Evolutionary conservation across 2,329 filamentous ascomycete genomes (phyloP).

Genomic region (Atkinsonella hypoxylon): DNA sequence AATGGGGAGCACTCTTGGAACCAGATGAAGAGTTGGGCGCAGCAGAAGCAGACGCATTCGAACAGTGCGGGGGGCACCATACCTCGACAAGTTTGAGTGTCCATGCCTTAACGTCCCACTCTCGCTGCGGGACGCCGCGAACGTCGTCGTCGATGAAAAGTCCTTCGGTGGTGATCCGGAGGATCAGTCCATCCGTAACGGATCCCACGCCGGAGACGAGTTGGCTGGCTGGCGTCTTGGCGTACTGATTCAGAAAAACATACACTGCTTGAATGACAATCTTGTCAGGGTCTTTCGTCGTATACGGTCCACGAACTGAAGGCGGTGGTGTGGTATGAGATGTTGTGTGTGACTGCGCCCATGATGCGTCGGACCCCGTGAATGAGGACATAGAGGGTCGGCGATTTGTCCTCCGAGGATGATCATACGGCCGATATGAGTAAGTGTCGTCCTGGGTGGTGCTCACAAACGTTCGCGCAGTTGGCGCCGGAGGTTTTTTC

Average conservation of each 20-base stretch:
- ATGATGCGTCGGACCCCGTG: slow-evolving; percentile 69
- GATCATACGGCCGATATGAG: slow-evolving; percentile 69
- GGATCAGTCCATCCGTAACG: slow-evolving; percentile 83
- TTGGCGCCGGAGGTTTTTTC: slow-evolving; percentile 32
- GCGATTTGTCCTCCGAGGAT: slow-evolving; percentile 44
- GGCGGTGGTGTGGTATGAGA: slow-evolving; percentile 73
- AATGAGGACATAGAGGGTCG: slow-evolving; percentile 57
- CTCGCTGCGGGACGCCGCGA: slow-evolving; percentile 78
- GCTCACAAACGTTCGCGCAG: slow-evolving; percentile 46
- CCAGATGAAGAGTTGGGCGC: slow-evolving; percentile 28
- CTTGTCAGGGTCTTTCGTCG: slow-evolving; percentile 86
- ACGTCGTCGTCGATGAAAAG: slow-evolving; percentile 97
- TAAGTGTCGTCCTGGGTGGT: slow-evolving; percentile 51
- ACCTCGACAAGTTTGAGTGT: slow-evolving; percentile 88
- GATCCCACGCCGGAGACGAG: slow-evolving; percentile 72
- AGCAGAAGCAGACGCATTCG: slow-evolving; percentile 30
- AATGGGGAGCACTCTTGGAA: slow-evolving; percentile 28
- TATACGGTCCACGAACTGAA: slow-evolving; percentile 65
- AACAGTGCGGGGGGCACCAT: slow-evolving; percentile 59
- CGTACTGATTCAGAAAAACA: slow-evolving; percentile 79
- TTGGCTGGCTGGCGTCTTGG: slow-evolving; percentile 81
- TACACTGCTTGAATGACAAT: slow-evolving; percentile 92
- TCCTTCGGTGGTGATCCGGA: slow-evolving; percentile 86
- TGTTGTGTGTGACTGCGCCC: slow-evolving; percentile 74
- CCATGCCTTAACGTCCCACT: slow-evolving; percentile 99